These are phyloP conservation scores for Orbilia blumenaviensis DNA, from an alignment of 2,329 filamentous ascomycete species.

Conservation along the genomic window DNA sequence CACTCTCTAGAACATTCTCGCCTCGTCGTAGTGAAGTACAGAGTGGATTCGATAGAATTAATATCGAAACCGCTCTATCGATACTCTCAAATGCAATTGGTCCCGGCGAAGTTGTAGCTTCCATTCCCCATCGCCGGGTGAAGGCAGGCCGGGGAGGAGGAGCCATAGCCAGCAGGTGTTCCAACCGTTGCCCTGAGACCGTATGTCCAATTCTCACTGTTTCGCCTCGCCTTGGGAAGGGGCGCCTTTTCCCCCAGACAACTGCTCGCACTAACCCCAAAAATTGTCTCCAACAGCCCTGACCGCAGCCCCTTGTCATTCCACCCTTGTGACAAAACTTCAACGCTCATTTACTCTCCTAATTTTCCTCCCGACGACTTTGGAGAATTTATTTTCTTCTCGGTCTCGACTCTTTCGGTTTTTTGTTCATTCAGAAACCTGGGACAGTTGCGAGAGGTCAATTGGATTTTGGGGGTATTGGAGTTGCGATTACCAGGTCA, in stretches of 20 bases:
- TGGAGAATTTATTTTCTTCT: conserved; percentile 28
- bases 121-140: conserved; percentile 7
- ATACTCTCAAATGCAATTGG: conserved; percentile 49
- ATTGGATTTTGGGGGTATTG: background rate
- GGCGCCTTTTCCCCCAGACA: conserved; percentile 40
- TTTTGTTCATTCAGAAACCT: background rate
- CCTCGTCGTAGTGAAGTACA: background rate
- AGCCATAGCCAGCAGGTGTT: background rate
- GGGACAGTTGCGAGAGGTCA: background rate
- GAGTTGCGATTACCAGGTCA: background rate
- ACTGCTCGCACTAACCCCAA: conserved; percentile 49
- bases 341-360: conserved; percentile 32
- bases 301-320: conserved; percentile 43
- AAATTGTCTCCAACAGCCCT: conserved; percentile 31
- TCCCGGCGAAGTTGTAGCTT: conserved; percentile 17
- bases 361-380: conserved; percentile 37
- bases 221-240: conserved; percentile 39
- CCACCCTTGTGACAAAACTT: conserved; percentile 51
- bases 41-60: background rate
- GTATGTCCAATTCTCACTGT: conserved; percentile 11
- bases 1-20: conserved; percentile 37
- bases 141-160: conserved; percentile 7
- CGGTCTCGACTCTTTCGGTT: conserved; percentile 9
- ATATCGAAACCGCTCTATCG: background rate
- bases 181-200: conserved; percentile 1